Base-by-base conservation (phyloP, 164 flowering plant species). In the Aristolochia contorta region DNA sequence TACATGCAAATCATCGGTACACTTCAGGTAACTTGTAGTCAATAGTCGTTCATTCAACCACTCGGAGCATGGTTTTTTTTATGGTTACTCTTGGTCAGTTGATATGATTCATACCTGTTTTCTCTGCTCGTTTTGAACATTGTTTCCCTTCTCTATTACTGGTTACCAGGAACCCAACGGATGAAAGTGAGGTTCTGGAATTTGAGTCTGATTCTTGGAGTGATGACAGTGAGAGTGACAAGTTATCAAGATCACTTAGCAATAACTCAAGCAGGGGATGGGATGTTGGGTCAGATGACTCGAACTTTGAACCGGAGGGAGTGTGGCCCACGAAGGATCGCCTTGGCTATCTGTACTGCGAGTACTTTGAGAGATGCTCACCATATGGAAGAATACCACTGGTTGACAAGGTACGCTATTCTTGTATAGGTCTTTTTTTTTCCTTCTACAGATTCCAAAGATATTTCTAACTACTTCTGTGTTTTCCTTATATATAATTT, bases 371-470 rank as follows among this genome's bases (percentile, higher is more conserved):
- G 69, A 69, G 9, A 12, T 60, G 62, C 18, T 58, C 77, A 56
- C 91, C 91, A 25, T 75, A 72, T 50, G 58, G 68, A 54, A 74
- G 91, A 63, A 58, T 73, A 57, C 87, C 91, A 0, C 67, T 85
- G 16, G 50, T 59, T 65, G 83, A 79, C 20, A 83, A 81, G 84
- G 91, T 81, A 64, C 15, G 15, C 21, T 21, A 47, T 4, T 27
- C 16, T n/a, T 45, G 1, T 3, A 12, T 12, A 32, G 22, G 6
- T 6, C n/a, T 18, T 49, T 6, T 18, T 49, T 1, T 49, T 49
- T 16, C 4, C n/a, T 4, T 18, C 53, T 5, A 20, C 2, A 16
- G 53, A 15, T 12, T 9, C 9, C 7, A 20, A 37, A 18, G 30
- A 27, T 27, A 12, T 0, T 41, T 15, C 10, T 43, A 18, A 15